phyloP scores from a whole-genome alignment of 2,329 filamentous ascomycete species.

The Clarireedia hainanense region DNA sequence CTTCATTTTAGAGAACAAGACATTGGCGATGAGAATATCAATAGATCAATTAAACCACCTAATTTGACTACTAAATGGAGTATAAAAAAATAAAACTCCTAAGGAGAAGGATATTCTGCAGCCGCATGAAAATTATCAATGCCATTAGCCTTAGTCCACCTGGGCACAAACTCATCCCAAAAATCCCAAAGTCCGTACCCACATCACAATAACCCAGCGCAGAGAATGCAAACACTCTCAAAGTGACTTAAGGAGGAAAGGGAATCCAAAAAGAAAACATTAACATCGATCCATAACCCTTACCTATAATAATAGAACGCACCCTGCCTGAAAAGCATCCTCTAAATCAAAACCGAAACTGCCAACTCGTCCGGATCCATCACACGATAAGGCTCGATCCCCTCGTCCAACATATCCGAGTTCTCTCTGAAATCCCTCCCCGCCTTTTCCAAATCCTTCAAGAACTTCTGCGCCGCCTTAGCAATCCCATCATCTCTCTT shows the following conservation, averaged over 20 bases:
- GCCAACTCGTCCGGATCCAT: conserved; percentile 1
- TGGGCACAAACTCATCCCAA: background rate
- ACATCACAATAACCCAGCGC: background rate
- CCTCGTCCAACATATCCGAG: background rate
- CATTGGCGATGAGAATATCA: too few relatives aligned
- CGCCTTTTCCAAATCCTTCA: background rate
- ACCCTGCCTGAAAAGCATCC: background rate
- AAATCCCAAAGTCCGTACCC: background rate
- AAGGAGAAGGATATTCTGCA: too few relatives aligned
- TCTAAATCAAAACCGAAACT: background rate
- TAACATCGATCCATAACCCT: too few relatives aligned
- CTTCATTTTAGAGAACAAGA: too few relatives aligned
- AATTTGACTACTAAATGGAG: too few relatives aligned
- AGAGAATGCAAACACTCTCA: background rate
- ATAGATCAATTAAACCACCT: too few relatives aligned
- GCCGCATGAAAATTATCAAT: too few relatives aligned
- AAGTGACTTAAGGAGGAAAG: background rate
- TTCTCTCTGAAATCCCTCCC: conserved; percentile 1
- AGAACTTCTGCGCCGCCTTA: conserved; percentile 3
- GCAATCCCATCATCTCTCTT: background rate
- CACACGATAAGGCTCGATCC: background rate
- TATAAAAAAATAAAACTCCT: too few relatives aligned
- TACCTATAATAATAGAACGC: background rate
- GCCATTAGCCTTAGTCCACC: too few relatives aligned
- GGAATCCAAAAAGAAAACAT: too few relatives aligned